Evolutionary conservation across 768 basidiomycete species (phyloP).

Genomic region (Inosperma sp.): DNA sequence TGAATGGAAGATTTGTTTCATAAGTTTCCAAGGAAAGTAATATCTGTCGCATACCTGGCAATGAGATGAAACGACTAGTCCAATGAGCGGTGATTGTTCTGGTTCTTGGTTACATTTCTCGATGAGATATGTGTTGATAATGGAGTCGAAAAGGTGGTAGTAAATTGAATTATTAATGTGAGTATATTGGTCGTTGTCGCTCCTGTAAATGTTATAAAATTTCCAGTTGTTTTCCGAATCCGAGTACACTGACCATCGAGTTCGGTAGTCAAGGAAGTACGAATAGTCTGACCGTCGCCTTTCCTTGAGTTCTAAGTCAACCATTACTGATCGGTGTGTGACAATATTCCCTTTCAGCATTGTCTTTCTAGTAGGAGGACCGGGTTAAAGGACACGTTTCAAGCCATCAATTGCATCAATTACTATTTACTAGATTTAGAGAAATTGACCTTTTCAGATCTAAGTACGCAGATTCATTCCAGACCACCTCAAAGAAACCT

Average conservation of each 20-base stretch:
- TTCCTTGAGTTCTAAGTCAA: constrained; percentile 34
- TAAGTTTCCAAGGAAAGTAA: not conserved
- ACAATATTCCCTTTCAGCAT: no score
- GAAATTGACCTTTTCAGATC: not conserved
- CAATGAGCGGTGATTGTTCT: constrained; percentile 49
- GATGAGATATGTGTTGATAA: constrained; percentile 77
- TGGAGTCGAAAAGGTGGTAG: constrained; percentile 77
- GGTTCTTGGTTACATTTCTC: constrained; percentile 56
- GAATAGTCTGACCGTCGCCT: constrained; percentile 50
- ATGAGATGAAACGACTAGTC: constrained; percentile 73
- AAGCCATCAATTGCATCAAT: not conserved
- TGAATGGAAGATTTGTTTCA: constrained; percentile 19
- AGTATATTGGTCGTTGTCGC: constrained; percentile 81
- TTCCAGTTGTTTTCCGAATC: not conserved
- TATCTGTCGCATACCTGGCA: constrained; percentile 54
- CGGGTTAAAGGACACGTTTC: not conserved
- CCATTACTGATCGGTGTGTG: no score
- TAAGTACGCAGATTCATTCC: no score
- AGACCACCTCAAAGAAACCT: no score
- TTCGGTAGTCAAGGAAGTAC: constrained; percentile 59
- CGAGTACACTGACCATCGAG: constrained; percentile 54
- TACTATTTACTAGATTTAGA: not conserved
- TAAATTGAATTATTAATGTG: constrained; percentile 81
- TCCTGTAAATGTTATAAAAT: constrained; percentile 42
- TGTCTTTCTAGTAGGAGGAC: no score